phyloP scores from a whole-genome alignment of 31 red algal species.

The Endocladia muricata region DNA sequence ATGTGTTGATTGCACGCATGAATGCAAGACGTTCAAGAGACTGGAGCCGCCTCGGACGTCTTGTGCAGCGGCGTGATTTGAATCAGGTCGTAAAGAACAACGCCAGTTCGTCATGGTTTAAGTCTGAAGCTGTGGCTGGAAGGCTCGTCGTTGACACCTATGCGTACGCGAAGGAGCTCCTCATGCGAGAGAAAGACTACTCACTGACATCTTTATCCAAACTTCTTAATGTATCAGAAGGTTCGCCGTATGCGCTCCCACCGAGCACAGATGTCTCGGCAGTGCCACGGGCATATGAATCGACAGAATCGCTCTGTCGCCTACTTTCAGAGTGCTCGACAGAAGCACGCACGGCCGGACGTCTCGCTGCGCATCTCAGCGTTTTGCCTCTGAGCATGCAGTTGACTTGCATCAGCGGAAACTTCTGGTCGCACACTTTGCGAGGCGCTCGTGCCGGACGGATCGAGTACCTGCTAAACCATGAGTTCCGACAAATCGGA shows the following conservation, averaged over 20 bases:
- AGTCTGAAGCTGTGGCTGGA: slow-evolving; percentile 71
- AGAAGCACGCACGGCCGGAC: slow-evolving; percentile 46
- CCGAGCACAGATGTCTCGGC: slow-evolving; percentile 33
- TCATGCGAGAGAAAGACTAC: slow-evolving; percentile 82
- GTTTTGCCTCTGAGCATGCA: slow-evolving; percentile 71
- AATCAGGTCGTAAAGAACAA: slow-evolving; percentile 44
- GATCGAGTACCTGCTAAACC: slow-evolving; percentile 84
- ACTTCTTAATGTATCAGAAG: slow-evolving; percentile 11
- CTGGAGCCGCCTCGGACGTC: slow-evolving; percentile 84
- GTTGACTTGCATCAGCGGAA: slow-evolving; percentile 81
- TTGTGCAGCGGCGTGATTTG: slow-evolving; percentile 63
- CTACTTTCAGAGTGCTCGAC: slow-evolving; percentile 29
- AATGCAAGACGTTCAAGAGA: slow-evolving; percentile 52
- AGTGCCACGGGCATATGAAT: slow-evolving; percentile 37
- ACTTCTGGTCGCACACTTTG: slow-evolving; percentile 85
- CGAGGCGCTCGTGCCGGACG: slow-evolving; percentile 78
- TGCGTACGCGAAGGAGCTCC: slow-evolving; percentile 55
- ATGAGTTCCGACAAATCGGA: slow-evolving; percentile 71
- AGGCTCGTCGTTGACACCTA: slow-evolving; percentile 81
- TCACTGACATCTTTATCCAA: slow-evolving; percentile 43
- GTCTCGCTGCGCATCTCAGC: slow-evolving; percentile 55
- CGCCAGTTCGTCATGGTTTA: slow-evolving; percentile 57
- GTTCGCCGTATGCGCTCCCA: slow-evolving; percentile 2
- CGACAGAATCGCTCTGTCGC: slow-evolving; percentile 27
- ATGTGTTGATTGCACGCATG: slow-evolving; percentile 78